phyloP scores from a whole-genome alignment of 441 rosid species.

The Adansonia grandidieri region DNA sequence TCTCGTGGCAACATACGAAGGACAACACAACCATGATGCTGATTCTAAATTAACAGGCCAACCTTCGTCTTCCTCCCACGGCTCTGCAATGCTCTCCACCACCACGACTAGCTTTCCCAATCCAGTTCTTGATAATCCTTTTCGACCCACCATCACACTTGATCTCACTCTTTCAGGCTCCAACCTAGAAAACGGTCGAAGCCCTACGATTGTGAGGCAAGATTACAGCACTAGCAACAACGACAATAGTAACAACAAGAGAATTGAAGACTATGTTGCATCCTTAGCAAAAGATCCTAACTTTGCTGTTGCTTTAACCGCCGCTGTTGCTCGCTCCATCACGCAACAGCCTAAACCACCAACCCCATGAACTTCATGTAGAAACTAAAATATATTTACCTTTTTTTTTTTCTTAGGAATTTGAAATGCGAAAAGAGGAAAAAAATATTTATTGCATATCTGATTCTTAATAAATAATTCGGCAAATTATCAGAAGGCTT shows the following conservation, averaged over 20 bases:
- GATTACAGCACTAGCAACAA: neutral
- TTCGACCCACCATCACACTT: constrained; percentile 29
- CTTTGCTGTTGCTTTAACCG: constrained; percentile 36
- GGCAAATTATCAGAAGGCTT: neutral
- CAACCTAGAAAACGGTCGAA: neutral
- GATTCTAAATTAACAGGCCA: neutral
- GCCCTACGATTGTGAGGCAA: neutral
- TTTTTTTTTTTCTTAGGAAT: no score
- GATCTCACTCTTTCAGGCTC: constrained; percentile 48
- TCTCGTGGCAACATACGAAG: constrained; percentile 43
- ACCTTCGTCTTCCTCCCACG: constrained; percentile 1
- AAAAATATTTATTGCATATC: neutral
- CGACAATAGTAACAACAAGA: neutral
- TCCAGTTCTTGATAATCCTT: constrained; percentile 16
- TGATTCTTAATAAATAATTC: neutral
- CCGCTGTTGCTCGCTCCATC: constrained; percentile 43
- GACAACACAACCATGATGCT: constrained; percentile 42
- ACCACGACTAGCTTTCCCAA: neutral
- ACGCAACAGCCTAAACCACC: neutral
- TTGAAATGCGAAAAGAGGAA: neutral
- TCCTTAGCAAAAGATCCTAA: constrained; percentile 37
- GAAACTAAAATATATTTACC: neutral
- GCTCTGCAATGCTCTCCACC: neutral
- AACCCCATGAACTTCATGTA: neutral
- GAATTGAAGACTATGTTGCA: constrained; percentile 33